Base-by-base conservation (phyloP, 306 rosid genomes). In the Astragalus glycyphyllos region DNA sequence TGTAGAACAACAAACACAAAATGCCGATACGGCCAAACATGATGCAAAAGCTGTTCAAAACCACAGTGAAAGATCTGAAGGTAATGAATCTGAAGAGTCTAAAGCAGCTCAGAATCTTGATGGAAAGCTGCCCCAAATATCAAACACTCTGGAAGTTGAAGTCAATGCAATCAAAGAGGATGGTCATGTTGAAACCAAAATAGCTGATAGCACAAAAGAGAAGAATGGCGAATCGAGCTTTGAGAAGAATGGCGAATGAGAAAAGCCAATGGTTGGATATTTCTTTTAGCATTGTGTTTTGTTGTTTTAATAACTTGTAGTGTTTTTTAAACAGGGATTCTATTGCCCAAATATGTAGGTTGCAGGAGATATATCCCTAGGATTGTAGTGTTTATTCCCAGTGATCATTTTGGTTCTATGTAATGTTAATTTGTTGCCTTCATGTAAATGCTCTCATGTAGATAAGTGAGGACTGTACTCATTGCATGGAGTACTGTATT, bases 211-310 rank as follows among this genome's bases (percentile, higher is more conserved):
- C 66, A 38, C 72, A 0, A 54, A 60, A 63, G 86, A 63, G 53
- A 68, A 73, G 53, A 60, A 57, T 58, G 59, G 60, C 1, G 77
- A 58, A 59, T 57, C 81, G 11, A 59, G 76, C 71, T 8, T 62
- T 38, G 75, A 78, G 75, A 72, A 46, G 58, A 77, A 78, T 65
- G 76, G 67, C 8, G 80, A 71, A 41, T 88, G 65, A 88, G 60
- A 58, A 49, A 38, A 59, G 50, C 3, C 3, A 15, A 13, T 12
- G 73, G 58, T 71, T 55, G 61, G 58, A 7, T 65, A 56, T 58
- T 60, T 50, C 63, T 63, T 70, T 29, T 71, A 20, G 77, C 75
- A 34, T 61, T 76, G 56, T 71, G 6, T 59, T 73, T 73, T 76
- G 72, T 69, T 62, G 0, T 16, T 81, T 74, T 20, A 54, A 75